phyloP scores from a whole-genome alignment of 345 rosid species.

The Populus tremula region DNA sequence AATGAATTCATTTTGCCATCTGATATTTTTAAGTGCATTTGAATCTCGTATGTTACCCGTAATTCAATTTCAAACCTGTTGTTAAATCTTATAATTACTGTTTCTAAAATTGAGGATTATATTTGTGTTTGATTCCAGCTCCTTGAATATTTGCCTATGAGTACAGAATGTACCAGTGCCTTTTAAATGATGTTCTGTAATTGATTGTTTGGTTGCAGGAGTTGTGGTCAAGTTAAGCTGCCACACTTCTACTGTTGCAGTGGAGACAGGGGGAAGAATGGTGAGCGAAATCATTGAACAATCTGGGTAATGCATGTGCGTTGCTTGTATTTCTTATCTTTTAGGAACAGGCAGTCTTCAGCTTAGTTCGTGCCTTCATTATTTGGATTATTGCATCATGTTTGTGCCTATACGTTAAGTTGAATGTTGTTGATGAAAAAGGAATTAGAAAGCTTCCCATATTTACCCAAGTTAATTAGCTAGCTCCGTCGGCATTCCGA shows the following conservation, averaged over 20 bases:
- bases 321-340: too few relatives aligned
- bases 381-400: too few relatives aligned
- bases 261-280: slow-evolving; percentile 50
- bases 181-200: not conserved
- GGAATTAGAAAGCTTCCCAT: too few relatives aligned
- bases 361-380: too few relatives aligned
- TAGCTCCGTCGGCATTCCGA: too few relatives aligned
- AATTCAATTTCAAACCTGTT: not conserved
- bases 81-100: not conserved
- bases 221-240: slow-evolving; percentile 81
- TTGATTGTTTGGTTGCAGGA: slow-evolving; percentile 41
- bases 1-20: not conserved
- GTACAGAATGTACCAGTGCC: not conserved
- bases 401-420: too few relatives aligned
- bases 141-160: not conserved
- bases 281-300: slow-evolving; percentile 14
- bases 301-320: not conserved
- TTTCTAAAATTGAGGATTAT: not conserved
- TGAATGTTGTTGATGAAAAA: too few relatives aligned
- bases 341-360: too few relatives aligned
- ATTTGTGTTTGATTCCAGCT: not conserved
- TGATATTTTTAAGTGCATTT: not conserved
- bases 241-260: slow-evolving; percentile 97
- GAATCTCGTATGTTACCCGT: not conserved
- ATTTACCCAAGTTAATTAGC: too few relatives aligned